A percentile compares a stretch with the other conserved stretches of the same genome.
phyloP scores from a whole-genome alignment of 495 filamentous ascomycete genomes.

The Cladorrhinum samala region DNA sequence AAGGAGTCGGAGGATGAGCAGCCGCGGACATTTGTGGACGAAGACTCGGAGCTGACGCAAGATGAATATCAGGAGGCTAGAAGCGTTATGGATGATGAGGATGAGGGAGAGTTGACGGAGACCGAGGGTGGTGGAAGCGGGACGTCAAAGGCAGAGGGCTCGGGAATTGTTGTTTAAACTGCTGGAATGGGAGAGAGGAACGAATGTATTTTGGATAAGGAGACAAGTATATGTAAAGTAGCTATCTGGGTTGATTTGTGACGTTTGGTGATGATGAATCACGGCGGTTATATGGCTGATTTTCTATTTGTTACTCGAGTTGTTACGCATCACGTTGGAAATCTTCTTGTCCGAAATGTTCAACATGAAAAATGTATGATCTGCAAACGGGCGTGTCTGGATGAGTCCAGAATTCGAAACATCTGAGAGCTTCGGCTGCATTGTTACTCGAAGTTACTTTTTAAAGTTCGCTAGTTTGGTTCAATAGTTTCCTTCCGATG shows the following conservation, averaged over 20 bases:
- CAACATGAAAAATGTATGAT: neutral
- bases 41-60: neutral
- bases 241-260: too few species aligned
- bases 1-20: neutral
- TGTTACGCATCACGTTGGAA: neutral
- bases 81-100: neutral
- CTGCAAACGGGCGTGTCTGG: neutral
- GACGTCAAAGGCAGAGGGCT: neutral
- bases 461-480: neutral
- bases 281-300: too few species aligned
- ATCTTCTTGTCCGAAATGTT: too few species aligned
- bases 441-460: too few species aligned
- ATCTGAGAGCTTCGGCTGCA: too few species aligned
- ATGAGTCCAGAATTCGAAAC: neutral
- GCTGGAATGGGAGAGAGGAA: neutral
- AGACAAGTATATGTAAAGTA: too few species aligned
- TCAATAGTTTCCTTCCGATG: neutral
- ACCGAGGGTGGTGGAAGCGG: neutral
- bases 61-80: slow-evolving; percentile 2
- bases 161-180: slow-evolving; percentile 1
- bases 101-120: neutral
- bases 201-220: neutral
- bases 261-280: too few species aligned
- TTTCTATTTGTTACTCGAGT: too few species aligned
- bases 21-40: neutral